These are phyloP conservation scores for Eucommia ulmoides DNA, from an alignment of 257 asterid genomes.

Conservation along the genomic window DNA sequence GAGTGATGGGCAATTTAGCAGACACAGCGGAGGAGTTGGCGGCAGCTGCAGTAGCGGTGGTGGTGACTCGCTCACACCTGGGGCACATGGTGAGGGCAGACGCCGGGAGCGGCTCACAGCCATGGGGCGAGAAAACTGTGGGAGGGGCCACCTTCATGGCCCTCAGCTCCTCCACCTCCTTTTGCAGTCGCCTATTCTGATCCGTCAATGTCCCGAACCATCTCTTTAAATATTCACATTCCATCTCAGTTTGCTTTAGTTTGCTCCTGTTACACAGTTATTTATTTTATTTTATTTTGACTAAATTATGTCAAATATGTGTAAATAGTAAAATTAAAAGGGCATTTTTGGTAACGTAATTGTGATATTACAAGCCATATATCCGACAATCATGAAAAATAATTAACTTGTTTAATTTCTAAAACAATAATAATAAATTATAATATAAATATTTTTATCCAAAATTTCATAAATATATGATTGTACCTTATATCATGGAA, in stretches of 20 bases:
- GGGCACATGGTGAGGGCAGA: conserved; percentile 73
- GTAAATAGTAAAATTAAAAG: no score
- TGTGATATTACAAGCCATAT: no score
- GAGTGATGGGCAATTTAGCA: conserved; percentile 14
- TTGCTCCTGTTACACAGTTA: conserved; percentile 37
- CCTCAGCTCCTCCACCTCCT: conserved; percentile 54
- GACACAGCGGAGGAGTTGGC: conserved; percentile 4
- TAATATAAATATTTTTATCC: no score
- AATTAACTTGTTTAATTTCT: no score
- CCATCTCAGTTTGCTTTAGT: conserved; percentile 81
- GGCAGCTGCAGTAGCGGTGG: conserved; percentile 7
- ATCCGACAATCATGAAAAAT: no score
- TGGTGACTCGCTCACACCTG: conserved; percentile 50
- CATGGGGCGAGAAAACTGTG: conserved; percentile 17
- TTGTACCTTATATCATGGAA: no score
- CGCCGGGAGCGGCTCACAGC: conserved; percentile 25
- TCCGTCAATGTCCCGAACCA: conserved; percentile 60
- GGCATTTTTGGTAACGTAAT: no score
- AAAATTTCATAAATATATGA: no score
- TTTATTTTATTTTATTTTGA: not conserved
- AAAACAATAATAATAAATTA: no score
- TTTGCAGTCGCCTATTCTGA: conserved; percentile 47
- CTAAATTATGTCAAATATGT: no score
- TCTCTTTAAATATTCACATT: conserved; percentile 56
- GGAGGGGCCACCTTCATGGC: conserved; percentile 34